Evolutionary conservation across 2,329 filamentous ascomycete genomes (phyloP), one percentile per base, ranked within the genome.

Genomic region (Apiospora aurea): DNA sequence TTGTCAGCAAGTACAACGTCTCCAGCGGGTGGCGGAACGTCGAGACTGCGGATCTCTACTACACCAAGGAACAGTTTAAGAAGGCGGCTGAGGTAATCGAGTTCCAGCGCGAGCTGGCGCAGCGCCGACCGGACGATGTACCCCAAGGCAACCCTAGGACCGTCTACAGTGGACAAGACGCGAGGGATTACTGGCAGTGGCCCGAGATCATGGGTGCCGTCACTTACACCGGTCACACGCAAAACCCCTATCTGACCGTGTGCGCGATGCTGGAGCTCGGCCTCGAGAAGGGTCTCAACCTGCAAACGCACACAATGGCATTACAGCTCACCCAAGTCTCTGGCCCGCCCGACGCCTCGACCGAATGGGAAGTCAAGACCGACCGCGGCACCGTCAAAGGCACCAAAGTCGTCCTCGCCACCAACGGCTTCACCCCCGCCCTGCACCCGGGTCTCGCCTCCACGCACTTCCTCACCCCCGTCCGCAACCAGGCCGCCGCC

Each of bases 271-370:
- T 72, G 46, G 71, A 72, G 64, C 64, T 72, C 7, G 24, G 47
- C 24, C 69, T 72, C 29, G 69, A 70, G 16, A 72, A 68, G 41
- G 71, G 71, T 1, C 71, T 72, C 18, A 70, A 72, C 47, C 46
- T 72, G n/a, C 66, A 68, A 24, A 68, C 66, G 2, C n/a, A 47
- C 43, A 68, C 34, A 0, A 68, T 68, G 66, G 66, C 66, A 0
- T 43, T 29, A n/a, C 24, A 68, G 66, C 66, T 68, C 41, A 46
- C 66, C 24, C 66, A 44, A 16, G 66, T 68, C 5, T 26, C 64
- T 0, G 64, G 21, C 0, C 34, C 8, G 1, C 26, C 66, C 16
- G n/a, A 16, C 38, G 53, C 13, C 53, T 64, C 53, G 0, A 64
- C 46, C 18, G 1, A 2, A 4, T 68, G 66, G 66, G 41, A 68